phyloP scores from a whole-genome alignment of 768 basidiomycete species.

The Lyophyllum semitale region DNA sequence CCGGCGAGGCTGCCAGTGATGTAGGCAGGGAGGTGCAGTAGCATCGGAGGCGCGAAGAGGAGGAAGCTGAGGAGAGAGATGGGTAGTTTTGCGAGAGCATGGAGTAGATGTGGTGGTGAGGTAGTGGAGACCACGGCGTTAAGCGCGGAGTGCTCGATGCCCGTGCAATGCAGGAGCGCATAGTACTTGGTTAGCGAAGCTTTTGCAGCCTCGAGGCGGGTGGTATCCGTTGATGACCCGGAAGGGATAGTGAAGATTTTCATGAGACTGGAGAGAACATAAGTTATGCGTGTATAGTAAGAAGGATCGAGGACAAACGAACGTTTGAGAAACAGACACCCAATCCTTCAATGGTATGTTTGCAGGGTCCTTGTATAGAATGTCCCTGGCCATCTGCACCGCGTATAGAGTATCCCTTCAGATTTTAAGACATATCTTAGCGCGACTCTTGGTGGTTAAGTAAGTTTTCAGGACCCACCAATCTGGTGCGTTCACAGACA shows the following conservation, averaged over 20 bases:
- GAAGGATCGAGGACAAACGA: slow-evolving; percentile 18
- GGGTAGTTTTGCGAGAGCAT: slow-evolving; percentile 32
- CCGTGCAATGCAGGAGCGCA: slow-evolving; percentile 47
- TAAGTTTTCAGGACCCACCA: slow-evolving; percentile 57
- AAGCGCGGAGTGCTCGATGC: slow-evolving; percentile 54
- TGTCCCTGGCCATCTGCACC: slow-evolving; percentile 55
- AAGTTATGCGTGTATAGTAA: neutral
- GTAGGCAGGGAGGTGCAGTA: slow-evolving; percentile 63
- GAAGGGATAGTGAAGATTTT: slow-evolving; percentile 16
- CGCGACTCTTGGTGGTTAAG: too few relatives aligned
- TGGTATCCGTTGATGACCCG: neutral
- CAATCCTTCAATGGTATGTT: slow-evolving; percentile 50
- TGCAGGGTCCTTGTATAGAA: slow-evolving; percentile 55
- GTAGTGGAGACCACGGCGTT: neutral
- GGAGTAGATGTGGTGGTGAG: neutral
- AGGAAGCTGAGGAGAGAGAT: slow-evolving; percentile 34
- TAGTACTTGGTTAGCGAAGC: slow-evolving; percentile 50
- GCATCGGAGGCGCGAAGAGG: slow-evolving; percentile 43
- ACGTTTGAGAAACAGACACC: slow-evolving; percentile 61
- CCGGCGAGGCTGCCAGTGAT: slow-evolving; percentile 45
- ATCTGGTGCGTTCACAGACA: slow-evolving; percentile 68
- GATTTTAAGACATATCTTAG: neutral
- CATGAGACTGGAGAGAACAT: slow-evolving; percentile 16
- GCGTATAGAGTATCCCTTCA: slow-evolving; percentile 64
- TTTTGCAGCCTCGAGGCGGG: slow-evolving; percentile 30